These are phyloP conservation scores for Leishmania turanica DNA, from an alignment of 208 protist genomes.

Conservation along the genomic window DNA sequence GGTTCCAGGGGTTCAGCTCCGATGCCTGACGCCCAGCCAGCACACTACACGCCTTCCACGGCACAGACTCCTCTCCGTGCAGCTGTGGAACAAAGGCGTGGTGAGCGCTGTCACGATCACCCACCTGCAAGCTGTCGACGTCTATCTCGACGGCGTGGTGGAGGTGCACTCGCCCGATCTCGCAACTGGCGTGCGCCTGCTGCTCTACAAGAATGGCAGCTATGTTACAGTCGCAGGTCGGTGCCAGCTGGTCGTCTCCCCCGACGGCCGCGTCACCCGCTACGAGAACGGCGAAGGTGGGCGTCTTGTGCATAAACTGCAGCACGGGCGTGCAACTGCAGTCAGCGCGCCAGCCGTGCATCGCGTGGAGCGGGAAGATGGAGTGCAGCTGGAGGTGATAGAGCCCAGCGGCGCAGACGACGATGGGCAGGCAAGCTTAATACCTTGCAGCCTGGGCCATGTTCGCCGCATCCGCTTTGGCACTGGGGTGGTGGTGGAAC, in stretches of 20 bases:
- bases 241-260: constrained; percentile 10
- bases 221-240: constrained; percentile 27
- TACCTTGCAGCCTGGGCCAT: background rate
- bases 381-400: constrained; percentile 13
- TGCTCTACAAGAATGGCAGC: constrained; percentile 49
- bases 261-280: constrained; percentile 16
- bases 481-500: constrained; percentile 9
- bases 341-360: background rate
- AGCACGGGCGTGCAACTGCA: constrained; percentile 5
- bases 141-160: constrained; percentile 55
- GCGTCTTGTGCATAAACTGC: constrained; percentile 15
- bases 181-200: constrained; percentile 31
- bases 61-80: constrained; percentile 27
- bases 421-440: background rate
- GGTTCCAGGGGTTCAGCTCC: constrained; percentile 17
- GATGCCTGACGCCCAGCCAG: constrained; percentile 9
- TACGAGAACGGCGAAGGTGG: background rate
- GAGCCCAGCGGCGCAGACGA: background rate
- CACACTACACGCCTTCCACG: background rate
- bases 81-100: constrained; percentile 37
- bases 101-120: constrained; percentile 28
- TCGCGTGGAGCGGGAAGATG: constrained; percentile 24
- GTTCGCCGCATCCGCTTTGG: constrained; percentile 15
- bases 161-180: constrained; percentile 43
- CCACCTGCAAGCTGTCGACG: constrained; percentile 24